Evolutionary conservation across 768 basidiomycete genomes (phyloP).

Genomic region (Cystobasidium tubakii): DNA sequence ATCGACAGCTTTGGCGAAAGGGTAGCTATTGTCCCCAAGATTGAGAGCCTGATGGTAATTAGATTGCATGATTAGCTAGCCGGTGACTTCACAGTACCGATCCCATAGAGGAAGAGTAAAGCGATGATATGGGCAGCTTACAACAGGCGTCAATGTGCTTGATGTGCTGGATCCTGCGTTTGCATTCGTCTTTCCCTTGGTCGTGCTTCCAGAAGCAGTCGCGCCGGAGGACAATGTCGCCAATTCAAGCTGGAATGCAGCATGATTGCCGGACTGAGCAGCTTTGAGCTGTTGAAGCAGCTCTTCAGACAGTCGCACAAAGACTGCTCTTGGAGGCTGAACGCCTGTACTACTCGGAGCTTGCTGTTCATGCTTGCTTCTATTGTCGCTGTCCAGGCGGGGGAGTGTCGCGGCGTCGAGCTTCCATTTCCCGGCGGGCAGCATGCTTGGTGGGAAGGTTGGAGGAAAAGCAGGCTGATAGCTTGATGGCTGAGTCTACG

Average conservation of each 20-base stretch:
- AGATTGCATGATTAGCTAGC: background rate
- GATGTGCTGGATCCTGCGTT: background rate
- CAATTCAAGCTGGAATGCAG: constrained; percentile 1
- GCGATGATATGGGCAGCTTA: background rate
- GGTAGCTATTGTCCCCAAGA: constrained; percentile 23
- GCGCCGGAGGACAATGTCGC: background rate
- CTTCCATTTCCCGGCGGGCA: constrained; percentile 13
- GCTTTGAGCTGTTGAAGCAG: constrained; percentile 14
- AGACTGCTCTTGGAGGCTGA: background rate
- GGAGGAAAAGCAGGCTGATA: background rate
- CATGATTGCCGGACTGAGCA: background rate
- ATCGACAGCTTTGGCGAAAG: background rate
- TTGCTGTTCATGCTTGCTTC: background rate
- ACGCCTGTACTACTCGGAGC: background rate
- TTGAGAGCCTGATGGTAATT: constrained; percentile 11
- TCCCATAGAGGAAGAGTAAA: background rate
- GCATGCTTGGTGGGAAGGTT: background rate
- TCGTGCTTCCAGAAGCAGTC: background rate
- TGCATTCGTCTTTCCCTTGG: background rate
- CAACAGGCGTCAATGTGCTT: background rate
- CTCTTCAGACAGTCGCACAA: background rate
- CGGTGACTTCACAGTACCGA: too few relatives aligned
- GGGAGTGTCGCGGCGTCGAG: constrained; percentile 10
- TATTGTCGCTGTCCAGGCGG: constrained; percentile 9
- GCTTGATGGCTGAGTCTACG: background rate